Base-by-base conservation (phyloP, 2,329 filamentous ascomycete genomes). In the Daldinia sp. region DNA sequence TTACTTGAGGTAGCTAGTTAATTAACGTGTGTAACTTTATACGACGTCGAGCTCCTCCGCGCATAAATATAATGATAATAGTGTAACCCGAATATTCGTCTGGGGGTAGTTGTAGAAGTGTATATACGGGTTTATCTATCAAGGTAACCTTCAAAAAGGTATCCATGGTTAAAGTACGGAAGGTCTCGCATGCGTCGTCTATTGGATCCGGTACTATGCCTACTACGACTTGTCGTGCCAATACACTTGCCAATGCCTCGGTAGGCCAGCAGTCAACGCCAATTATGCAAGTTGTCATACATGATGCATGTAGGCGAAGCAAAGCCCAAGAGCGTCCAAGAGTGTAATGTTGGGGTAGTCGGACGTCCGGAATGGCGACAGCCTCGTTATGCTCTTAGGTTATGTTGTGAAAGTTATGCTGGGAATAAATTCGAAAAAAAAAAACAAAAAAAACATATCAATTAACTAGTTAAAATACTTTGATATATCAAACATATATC, bases 351-450 rank as follows among this genome's bases (percentile, higher is more conserved):
- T 29, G 25, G 27, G 45, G 17, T 29, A 34, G 17, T 55, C 62
- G 62, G 62, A 64, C 51, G 53, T 64, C 62, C 62, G 62, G 58
- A 32, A 41, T 30, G 25, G 25, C 43, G 52, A 27, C 27, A 54
- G 37, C 35, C 17, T 41, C 30, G 30, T 17, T 51, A n/a, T 15
- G 27, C 17, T 23, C 23, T 47, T 25, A 21, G 9, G 29, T 51
- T 8, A 37, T 35, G 32, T 27, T 25, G 30, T 45, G 39, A 27
- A n/a, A 45, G 13, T 23, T 45, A 21, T 45, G 13, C 39, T 45
- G 29, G 29, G 21, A 13, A 50, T 23, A 23, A 50, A 17, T 23
- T 45, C 15, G 39, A 45, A 45, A 27, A 8, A 9, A 27, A 3
- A 23, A 27, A 45, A 27, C 15, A n/a, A 27, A 45, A 45, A 10